Percentiles rank a stretch among this genome's conserved stretches.
Conservation (phyloP, 108 stramenopile species). For the Nitzschia sp. region DNA sequence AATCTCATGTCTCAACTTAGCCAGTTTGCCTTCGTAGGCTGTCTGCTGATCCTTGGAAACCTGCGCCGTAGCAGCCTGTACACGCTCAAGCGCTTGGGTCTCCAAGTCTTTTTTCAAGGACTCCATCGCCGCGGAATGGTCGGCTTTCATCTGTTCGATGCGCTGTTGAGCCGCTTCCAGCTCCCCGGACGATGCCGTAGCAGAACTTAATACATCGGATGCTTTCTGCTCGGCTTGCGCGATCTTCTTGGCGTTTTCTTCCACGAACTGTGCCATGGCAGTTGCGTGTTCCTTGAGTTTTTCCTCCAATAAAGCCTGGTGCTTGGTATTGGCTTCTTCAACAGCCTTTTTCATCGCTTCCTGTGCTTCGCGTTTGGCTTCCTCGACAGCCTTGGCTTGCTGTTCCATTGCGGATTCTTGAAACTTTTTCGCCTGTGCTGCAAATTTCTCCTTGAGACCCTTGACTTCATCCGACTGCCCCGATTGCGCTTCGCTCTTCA, state of each 20-base stretch:
- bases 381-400: constrained; percentile 21
- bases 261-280: constrained; percentile 8
- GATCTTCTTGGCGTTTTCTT: constrained; percentile 14
- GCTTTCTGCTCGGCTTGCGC: constrained; percentile 10
- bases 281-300: constrained; percentile 14
- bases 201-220: background rate
- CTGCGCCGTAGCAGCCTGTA: background rate
- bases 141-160: background rate
- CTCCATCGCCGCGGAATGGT: no score
- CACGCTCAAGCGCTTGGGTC: no score
- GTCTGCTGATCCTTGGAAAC: background rate
- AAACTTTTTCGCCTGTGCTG: constrained; percentile 30
- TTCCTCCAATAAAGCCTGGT: constrained; percentile 19
- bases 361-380: constrained; percentile 20
- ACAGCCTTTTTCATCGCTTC: constrained; percentile 16
- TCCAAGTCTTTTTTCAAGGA: constrained; percentile 7
- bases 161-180: constrained; percentile 7
- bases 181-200: constrained; percentile 6
- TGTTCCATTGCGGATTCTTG: constrained; percentile 17
- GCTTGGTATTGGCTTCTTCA: background rate
- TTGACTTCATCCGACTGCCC: constrained; percentile 25
- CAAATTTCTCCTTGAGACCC: constrained; percentile 30
- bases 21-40: background rate
- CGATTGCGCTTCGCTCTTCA: constrained; percentile 15
- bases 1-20: background rate